phyloP scores from a whole-genome alignment of 257 asterid species.

The Buddleja alternifolia region DNA sequence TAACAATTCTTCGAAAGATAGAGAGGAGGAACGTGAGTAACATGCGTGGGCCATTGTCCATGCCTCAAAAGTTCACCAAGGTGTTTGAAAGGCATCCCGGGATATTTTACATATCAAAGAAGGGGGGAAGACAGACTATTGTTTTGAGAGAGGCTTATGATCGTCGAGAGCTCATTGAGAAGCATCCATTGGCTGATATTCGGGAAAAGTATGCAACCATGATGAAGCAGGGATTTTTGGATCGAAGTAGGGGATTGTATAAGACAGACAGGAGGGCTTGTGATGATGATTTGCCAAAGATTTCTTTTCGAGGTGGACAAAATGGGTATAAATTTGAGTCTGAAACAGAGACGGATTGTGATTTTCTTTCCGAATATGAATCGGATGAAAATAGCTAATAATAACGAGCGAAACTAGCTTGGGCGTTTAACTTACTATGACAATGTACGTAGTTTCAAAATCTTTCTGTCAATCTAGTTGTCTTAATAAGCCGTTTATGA shows the following conservation, averaged over 20 bases:
- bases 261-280: conserved; percentile 38
- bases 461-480: background rate
- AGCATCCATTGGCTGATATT: conserved; percentile 66
- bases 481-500: too few relatives aligned
- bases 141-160: conserved; percentile 90
- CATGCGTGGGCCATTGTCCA: conserved; percentile 66
- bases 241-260: conserved; percentile 71
- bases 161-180: conserved; percentile 59
- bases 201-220: conserved; percentile 60
- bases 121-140: conserved; percentile 74
- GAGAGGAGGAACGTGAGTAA: conserved; percentile 84
- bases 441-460: background rate
- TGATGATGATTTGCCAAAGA: conserved; percentile 32
- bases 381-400: conserved; percentile 47
- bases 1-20: conserved; percentile 57
- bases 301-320: conserved; percentile 24
- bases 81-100: conserved; percentile 90
- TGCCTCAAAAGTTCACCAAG: conserved; percentile 92
- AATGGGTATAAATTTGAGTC: conserved; percentile 39
- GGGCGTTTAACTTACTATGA: background rate
- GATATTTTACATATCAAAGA: conserved; percentile 77
- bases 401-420: background rate
- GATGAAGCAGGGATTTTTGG: conserved; percentile 74
- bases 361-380: conserved; percentile 55
- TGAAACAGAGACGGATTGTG: conserved; percentile 52